Evolutionary conservation across 2,329 filamentous ascomycete genomes (phyloP).

Genomic region (Fusarium sp.): DNA sequence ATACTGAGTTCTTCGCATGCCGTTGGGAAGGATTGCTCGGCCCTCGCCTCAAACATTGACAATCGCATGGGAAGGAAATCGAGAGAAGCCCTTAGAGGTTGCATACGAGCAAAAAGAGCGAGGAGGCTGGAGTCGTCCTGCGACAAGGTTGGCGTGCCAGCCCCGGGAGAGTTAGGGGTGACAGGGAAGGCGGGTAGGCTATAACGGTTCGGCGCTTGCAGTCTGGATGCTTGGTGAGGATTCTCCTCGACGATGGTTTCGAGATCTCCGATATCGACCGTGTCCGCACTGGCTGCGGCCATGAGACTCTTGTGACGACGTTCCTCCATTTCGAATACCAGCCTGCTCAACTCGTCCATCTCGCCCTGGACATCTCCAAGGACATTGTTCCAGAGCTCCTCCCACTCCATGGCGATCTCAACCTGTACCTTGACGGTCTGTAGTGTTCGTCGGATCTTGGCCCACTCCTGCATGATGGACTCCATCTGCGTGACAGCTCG

Average conservation of each 20-base stretch:
- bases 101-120: constrained; percentile 93
- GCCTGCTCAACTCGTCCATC: constrained; percentile 78
- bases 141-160: constrained; percentile 64
- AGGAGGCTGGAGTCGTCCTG: constrained; percentile 91
- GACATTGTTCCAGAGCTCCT: constrained; percentile 94
- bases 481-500: constrained; percentile 91
- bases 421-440: constrained; percentile 89
- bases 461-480: constrained; percentile 85
- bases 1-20: constrained; percentile 90
- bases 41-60: constrained; percentile 85
- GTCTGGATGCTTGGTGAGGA: constrained; percentile 66
- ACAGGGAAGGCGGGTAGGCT: constrained; percentile 74
- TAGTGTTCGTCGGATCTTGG: constrained; percentile 80
- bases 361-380: constrained; percentile 93
- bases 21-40: constrained; percentile 83
- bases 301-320: constrained; percentile 84
- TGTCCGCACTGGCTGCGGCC: constrained; percentile 70
- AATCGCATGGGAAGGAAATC: constrained; percentile 97
- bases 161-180: constrained; percentile 70
- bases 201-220: constrained; percentile 72
- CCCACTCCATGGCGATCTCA: constrained; percentile 98
- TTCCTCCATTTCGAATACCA: constrained; percentile 99
- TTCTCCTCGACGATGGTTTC: constrained; percentile 94
- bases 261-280: constrained; percentile 85
- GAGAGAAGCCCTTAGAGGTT: constrained; percentile 89